Evolutionary conservation across 805 yeast genomes (phyloP), one percentile per base, ranked within the genome.

Genomic region (Wickerhamiella hasegawae): DNA sequence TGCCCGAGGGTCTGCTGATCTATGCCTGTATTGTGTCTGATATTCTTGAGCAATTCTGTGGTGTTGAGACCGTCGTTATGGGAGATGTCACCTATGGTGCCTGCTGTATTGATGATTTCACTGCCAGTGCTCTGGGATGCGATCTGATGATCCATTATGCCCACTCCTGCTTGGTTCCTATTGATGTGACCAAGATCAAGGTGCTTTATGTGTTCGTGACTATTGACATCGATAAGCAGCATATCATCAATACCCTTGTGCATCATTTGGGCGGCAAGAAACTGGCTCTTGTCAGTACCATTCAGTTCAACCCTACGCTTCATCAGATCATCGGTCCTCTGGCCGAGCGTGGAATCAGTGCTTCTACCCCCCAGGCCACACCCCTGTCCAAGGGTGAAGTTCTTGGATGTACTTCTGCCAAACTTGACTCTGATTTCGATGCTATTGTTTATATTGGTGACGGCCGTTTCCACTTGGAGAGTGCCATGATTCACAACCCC

Each of bases 1-100:
- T 90, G 94, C 98, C 98, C 2, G 98, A 90, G 57, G 98, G 98
- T 1, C 58, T 90, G 21, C 60, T 90, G 33, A 80, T 90, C 1
- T 90, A 85, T 52, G 76, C 96, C 0, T 65, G 93, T 40, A 69
- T 90, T 26, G 71, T 90, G n/a, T 69, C 94, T 3, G 98, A 90
- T 57, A 87, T 90, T 18, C 53, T 90, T 24, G 94, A 83, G 50
- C 94, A 85, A 55, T 87, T 90, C 47, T 85, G 96, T 53, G 57
- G 61, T 2, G 83, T 78, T 35, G 94, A 85, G 50, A 80, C 85
- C 0, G 63, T 90, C 1, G 90, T 87, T 2, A 90, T 90, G 98
- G 98, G 98, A 2, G 98, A 90, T 55, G 98, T 90, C 0, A 82
- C 96, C 0, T 90, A 90, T 51, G 98, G 98, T 29, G 98, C 98